These are phyloP conservation scores for Scenedesmus sp. DNA, from an alignment of 163 green algal genomes.

Conservation along the genomic window DNA sequence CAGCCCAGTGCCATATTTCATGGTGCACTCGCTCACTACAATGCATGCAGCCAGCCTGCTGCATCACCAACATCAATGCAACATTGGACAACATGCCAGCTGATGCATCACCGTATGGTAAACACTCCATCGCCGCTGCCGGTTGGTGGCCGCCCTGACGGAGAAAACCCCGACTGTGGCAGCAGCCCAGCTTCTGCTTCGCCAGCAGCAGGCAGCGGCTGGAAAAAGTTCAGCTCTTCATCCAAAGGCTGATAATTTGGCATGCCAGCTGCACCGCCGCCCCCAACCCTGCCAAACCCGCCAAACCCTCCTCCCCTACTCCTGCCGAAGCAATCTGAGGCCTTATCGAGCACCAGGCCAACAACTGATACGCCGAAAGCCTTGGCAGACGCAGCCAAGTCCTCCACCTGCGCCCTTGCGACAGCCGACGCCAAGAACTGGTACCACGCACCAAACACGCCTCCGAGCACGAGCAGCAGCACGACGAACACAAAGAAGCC, in stretches of 20 bases:
- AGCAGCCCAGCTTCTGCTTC: not conserved
- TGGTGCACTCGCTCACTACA: no score
- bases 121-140: constrained; percentile 23
- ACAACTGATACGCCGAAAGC: not conserved
- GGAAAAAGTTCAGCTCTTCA: constrained; percentile 57
- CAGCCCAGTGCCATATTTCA: no score
- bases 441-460: constrained; percentile 36
- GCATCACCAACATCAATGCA: no score
- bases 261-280: not conserved
- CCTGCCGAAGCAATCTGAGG: not conserved
- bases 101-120: not conserved
- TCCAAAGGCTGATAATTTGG: constrained; percentile 36
- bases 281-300: not conserved
- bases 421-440: constrained; percentile 29
- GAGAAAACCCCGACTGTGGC: not conserved
- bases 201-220: constrained; percentile 24
- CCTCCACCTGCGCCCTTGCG: not conserved
- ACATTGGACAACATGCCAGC: not conserved
- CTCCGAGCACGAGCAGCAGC: constrained; percentile 26
- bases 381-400: not conserved
- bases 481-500: constrained; percentile 39
- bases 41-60: not conserved
- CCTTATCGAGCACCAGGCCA: constrained; percentile 34
- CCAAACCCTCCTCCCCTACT: not conserved
- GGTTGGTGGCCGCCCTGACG: not conserved